These are phyloP conservation scores for Chytriomyces sp. DNA, from an alignment of 192 early-diverging fungal genomes.

Conservation along the genomic window DNA sequence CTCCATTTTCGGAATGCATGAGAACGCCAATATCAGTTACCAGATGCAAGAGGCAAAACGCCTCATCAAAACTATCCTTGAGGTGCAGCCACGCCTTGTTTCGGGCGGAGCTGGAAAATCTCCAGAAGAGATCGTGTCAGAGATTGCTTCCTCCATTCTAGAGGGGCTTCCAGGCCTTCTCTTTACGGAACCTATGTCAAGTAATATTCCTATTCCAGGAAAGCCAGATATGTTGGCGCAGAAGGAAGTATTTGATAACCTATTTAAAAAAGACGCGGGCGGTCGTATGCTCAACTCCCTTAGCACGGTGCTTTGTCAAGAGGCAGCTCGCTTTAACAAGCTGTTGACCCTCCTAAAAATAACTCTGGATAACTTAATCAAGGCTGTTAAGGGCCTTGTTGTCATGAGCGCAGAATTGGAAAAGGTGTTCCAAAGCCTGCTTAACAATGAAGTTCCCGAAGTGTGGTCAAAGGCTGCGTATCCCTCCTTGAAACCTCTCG, in stretches of 20 bases:
- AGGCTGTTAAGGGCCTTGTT: constrained; percentile 65
- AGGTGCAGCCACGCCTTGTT: constrained; percentile 61
- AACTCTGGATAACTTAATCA: constrained; percentile 54
- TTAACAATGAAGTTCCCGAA: constrained; percentile 62
- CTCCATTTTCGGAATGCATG: constrained; percentile 68
- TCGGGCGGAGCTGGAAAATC: constrained; percentile 41
- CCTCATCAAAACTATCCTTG: constrained; percentile 57
- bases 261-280: constrained; percentile 57
- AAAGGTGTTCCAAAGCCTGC: constrained; percentile 55
- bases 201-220: constrained; percentile 27
- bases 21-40: constrained; percentile 67
- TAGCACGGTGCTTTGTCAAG: constrained; percentile 57
- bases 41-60: constrained; percentile 62
- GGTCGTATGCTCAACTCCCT: constrained; percentile 64
- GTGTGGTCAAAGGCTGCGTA: constrained; percentile 58
- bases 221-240: constrained; percentile 16
- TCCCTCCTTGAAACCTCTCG: constrained; percentile 59
- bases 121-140: constrained; percentile 57
- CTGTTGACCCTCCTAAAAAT: constrained; percentile 49
- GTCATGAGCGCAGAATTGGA: constrained; percentile 66
- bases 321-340: constrained; percentile 60
- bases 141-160: constrained; percentile 50
- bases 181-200: constrained; percentile 40
- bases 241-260: constrained; percentile 35
- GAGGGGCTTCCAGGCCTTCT: constrained; percentile 51